Conservation (phyloP, 495 filamentous ascomycete species). For the Rostrohypoxylon terebratum region DNA sequence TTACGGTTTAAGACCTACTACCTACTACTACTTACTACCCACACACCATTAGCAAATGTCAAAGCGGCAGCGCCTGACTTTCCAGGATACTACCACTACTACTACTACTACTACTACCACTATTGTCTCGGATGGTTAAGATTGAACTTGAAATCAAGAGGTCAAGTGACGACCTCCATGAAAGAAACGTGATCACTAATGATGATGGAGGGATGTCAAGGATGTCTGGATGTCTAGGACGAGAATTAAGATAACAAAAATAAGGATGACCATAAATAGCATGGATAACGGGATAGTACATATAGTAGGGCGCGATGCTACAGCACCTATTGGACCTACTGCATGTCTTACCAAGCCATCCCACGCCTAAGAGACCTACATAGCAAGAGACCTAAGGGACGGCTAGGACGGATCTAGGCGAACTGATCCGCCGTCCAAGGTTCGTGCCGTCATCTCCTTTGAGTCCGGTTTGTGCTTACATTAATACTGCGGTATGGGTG, state of each 20-base stretch:
- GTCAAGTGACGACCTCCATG: conserved; percentile 42
- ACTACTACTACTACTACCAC: too few relatives aligned
- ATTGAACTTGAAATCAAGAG: conserved; percentile 6
- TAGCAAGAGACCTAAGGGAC: conserved; percentile 27
- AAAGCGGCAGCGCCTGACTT: conserved; percentile 38
- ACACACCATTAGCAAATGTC: conserved; percentile 16
- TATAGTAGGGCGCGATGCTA: conserved; percentile 17
- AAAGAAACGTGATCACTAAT: conserved; percentile 39
- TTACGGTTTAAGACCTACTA: too few relatives aligned
- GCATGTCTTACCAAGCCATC: conserved; percentile 27
- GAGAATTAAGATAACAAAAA: conserved; percentile 40
- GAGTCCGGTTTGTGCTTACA: neutral
- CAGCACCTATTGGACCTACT: neutral
- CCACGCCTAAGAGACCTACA: conserved; percentile 21
- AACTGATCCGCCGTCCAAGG: conserved; percentile 19
- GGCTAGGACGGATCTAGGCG: conserved; percentile 46
- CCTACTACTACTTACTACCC: too few relatives aligned
- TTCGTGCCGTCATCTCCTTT: conserved; percentile 25
- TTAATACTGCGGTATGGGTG: too few relatives aligned
- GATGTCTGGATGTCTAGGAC: conserved; percentile 39
- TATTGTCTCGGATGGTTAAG: conserved; percentile 37
- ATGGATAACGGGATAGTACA: neutral
- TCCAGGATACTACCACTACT: conserved; percentile 25
- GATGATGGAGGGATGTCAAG: conserved; percentile 27
- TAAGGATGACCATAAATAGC: conserved; percentile 38